Evolutionary conservation across 257 asterid species (phyloP), one percentile per base, ranked within the genome.

Genomic region (Schizonepeta tenuifolia): DNA sequence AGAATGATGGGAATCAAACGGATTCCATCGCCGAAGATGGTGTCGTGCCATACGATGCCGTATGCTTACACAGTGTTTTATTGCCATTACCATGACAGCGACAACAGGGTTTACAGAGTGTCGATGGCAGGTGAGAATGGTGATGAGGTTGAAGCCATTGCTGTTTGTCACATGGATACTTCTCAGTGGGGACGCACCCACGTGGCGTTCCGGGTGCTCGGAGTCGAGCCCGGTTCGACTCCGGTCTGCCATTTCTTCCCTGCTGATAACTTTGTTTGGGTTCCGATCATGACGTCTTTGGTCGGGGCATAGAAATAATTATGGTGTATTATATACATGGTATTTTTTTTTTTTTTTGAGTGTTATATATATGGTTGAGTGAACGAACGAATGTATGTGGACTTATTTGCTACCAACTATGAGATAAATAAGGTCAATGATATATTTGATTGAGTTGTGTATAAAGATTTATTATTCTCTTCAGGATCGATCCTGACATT

Each of bases 221-320:
- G 89, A 50, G 51, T 78, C 9, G 73, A 76, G 17, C 90, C 95
- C 3, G 91, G 95, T 21, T 69, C 88, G 3, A 61, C 80, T 0
- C 84, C 93, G 4, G 82, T 87, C 6, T 91, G 97, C 83, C 97
- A 91, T 82, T 89, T 89, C 86, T 87, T 91, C 71, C 96, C 96
- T 2, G 85, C 96, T 3, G 96, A 91, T 75, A 75, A 89, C 60
- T 75, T 87, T 72, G 89, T 91, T 3, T 77, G 82, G 84, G 86
- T 86, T 75, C 79, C 89, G 54, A 33, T 77, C 5, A 36, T 44
- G 35, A 4, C 36, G 35, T 11, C 36, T 24, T 9, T 31, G 28
- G 57, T 0, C 57, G 4, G 17, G 13, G 57, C 21, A 2, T 47
- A 47, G 54, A 47, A 15, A 47, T 41, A 9, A 43, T 43, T 0